These are phyloP conservation scores for Elaeis oleifera DNA, from an alignment of 202 grass and related monocot genomes.

Conservation along the genomic window DNA sequence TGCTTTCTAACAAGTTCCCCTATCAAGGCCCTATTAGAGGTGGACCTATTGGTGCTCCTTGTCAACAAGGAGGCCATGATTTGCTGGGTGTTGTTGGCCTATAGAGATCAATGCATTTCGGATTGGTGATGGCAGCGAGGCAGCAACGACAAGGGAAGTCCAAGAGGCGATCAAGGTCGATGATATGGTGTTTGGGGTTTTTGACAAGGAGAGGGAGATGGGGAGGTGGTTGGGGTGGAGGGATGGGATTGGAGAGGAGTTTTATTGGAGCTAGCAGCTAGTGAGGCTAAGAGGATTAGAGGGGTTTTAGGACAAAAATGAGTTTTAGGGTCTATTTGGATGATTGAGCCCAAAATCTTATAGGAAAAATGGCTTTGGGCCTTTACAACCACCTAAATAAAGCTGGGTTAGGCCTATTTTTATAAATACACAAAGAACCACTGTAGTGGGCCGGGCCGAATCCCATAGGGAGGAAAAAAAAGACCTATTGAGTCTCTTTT, in stretches of 20 bases:
- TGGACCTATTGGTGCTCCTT: slow-evolving; percentile 3
- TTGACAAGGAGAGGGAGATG: slow-evolving; percentile 1
- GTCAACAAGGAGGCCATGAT: not conserved
- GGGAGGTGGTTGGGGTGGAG: slow-evolving; percentile 20
- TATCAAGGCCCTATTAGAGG: not conserved
- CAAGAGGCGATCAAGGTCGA: slow-evolving; percentile 28
- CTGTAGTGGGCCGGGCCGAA: too few relatives aligned
- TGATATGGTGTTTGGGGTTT: slow-evolving; percentile 24
- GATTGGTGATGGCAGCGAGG: slow-evolving; percentile 27
- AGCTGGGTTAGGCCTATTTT: too few relatives aligned
- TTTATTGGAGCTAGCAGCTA: slow-evolving; percentile 32
- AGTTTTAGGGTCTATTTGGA: too few relatives aligned
- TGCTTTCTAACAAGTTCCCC: slow-evolving; percentile 27
- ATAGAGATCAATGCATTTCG: slow-evolving; percentile 33
- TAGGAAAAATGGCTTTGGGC: too few relatives aligned
- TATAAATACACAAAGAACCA: too few relatives aligned
- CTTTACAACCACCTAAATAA: too few relatives aligned
- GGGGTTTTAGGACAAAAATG: slow-evolving; percentile 4
- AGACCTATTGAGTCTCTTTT: too few relatives aligned
- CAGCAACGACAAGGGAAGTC: slow-evolving; percentile 11
- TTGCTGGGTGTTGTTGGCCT: slow-evolving; percentile 5
- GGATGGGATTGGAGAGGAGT: slow-evolving; percentile 34
- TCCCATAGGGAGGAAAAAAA: too few relatives aligned
- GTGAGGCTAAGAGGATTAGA: slow-evolving; percentile 25
- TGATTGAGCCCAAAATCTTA: too few relatives aligned